Base-by-base conservation (phyloP, 495 filamentous ascomycete species). In the Xylaria grammica region DNA sequence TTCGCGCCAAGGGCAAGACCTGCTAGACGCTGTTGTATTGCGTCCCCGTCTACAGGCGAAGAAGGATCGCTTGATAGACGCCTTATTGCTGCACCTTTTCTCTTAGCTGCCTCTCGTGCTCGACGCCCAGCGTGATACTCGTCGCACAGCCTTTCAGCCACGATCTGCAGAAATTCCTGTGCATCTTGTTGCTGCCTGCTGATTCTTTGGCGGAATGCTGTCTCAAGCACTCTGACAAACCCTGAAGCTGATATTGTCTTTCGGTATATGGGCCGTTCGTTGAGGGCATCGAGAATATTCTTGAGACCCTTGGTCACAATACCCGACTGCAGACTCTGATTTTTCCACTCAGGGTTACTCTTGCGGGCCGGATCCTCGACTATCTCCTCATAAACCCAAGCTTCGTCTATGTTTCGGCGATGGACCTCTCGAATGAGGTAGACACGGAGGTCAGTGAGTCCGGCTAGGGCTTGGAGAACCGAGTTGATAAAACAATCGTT, bases 401-500 rank as follows among this genome's bases (percentile, higher is more conserved):
- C 79, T 13, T 90, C 91, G 69, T 94, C 91, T 53, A 96, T 80
- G 29, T 85, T 84, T 61, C 93, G 87, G 63, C 93, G 86, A 74
- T 96, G 91, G 29, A 88, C 86, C 75, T 96, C 94, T 44, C 93
- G 84, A 67, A 97, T 97, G 4, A 98, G 79, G 72, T 97, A 98
- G 36, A 93, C 75, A 27, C 96, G 89, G 67, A 99, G 83, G 68
- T 98, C 93, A 3, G 89, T 90, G n/a, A 98, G 82, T 1, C 95
- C 95, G n/a, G 96, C 94, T 20, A 99, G 82, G 0, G 92, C 93
- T 78, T 99, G 95, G 36, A 98, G 84, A 24, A 96, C 90, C 24
- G 94, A 97, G 77, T 99, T 99, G 80, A 99, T 97, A 80, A 98
- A 99, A 81, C 95, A 99, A 77, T 99, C 96, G 80, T 98, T 98